Evolutionary conservation across 2,329 filamentous ascomycete species (phyloP), one percentile per base, ranked within the genome.

Genomic region (Penicillium brevicompactum): DNA sequence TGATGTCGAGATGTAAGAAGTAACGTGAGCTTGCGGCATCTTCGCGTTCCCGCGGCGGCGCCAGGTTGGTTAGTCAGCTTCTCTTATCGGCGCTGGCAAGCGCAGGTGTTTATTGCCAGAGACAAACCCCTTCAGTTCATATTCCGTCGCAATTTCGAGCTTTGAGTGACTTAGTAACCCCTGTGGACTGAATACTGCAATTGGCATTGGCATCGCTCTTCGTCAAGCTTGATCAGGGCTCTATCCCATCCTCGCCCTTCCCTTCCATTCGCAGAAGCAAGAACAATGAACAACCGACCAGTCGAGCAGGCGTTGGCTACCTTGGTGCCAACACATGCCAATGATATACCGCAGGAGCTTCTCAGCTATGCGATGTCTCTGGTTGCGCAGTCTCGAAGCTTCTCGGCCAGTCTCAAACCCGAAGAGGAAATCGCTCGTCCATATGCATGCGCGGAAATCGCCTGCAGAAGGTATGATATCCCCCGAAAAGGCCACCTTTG

Each of bases 341-440:
- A 84, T 30, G 78, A 84, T 45, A 77, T 93, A 0, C 90, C 90
- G 0, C 78, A 81, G 10, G 80, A 86, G n/a, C 84, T 96, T 5
- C 74, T 90, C 54, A 84, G 89, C 54, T 81, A 92, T 9, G 86
- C 91, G 1, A 80, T 82, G 49, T 91, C 88, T 8, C 79, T 96
- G 6, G 83, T 95, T 43, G 87, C 90, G 2, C 91, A 94, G 73
- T 95, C 91, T 11, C 86, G 90, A 32, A 85, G 87, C 68, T 87
- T 86, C 66, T 91, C 90, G 47, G 87, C 85, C 67, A 88, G 84
- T 14, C 80, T 97, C 50, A 95, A 92, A 70, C 82, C 87, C 3
- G 91, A 95, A 53, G 92, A 96, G 72, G 92, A 97, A 72, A 86
- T 94, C 61, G 91, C 88, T n/a, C 84, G 92, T 18, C 82, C 84